These are phyloP conservation scores for Hemileccinum rubropunctum DNA, from an alignment of 768 basidiomycete genomes.

Conservation along the genomic window DNA sequence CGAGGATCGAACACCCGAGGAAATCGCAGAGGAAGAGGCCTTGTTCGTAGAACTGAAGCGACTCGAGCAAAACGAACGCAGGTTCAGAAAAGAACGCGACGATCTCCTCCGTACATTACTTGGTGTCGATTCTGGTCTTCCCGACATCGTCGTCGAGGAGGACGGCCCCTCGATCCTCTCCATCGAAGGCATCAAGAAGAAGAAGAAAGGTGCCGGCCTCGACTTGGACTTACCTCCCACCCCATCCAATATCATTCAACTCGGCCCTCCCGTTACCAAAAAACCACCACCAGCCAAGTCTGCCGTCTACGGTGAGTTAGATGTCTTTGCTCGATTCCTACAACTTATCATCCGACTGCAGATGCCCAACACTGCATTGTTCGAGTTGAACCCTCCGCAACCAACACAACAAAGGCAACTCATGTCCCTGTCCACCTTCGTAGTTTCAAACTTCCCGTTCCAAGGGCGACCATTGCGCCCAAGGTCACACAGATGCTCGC, in stretches of 20 bases:
- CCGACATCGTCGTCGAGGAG: constrained; percentile 63
- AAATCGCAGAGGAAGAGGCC: constrained; percentile 94
- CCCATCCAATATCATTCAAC: constrained; percentile 36
- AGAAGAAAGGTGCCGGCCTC: constrained; percentile 36
- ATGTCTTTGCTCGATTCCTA: neutral
- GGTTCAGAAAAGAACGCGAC: constrained; percentile 85
- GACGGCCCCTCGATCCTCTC: constrained; percentile 51
- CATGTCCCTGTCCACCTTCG: constrained; percentile 82
- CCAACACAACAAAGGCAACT: constrained; percentile 59
- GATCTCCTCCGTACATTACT: constrained; percentile 80
- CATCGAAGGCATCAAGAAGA: constrained; percentile 53
- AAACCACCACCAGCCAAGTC: constrained; percentile 49
- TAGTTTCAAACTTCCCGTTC: constrained; percentile 78
- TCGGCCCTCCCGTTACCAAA: constrained; percentile 37
- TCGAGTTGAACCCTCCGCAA: constrained; percentile 55
- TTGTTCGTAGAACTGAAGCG: constrained; percentile 91
- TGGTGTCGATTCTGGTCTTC: constrained; percentile 84
- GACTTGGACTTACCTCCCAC: constrained; percentile 36
- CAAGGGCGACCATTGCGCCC: constrained; percentile 69
- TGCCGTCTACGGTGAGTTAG: constrained; percentile 52
- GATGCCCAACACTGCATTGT: constrained; percentile 73
- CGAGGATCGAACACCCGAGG: constrained; percentile 84
- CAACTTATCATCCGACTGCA: constrained; percentile 33
- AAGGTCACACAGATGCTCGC: constrained; percentile 74
- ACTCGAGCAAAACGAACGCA: constrained; percentile 89